Evolutionary conservation across 2,329 filamentous ascomycete genomes (phyloP).

Genomic region (Apiospora koreana): DNA sequence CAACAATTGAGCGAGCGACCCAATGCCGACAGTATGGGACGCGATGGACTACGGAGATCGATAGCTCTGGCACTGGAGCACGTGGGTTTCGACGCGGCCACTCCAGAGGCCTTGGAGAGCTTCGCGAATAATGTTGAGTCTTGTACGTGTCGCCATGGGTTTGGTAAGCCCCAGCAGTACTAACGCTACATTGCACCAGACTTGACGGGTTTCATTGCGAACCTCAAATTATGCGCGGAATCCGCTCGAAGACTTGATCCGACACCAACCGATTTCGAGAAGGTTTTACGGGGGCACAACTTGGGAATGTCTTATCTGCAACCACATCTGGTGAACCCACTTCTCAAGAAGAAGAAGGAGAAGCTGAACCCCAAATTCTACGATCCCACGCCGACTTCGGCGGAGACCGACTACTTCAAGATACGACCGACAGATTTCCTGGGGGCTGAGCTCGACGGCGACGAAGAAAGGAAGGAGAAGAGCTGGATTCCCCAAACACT

Average conservation of each 20-base stretch:
- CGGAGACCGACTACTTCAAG: constrained; percentile 40
- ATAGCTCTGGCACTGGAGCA: constrained; percentile 57
- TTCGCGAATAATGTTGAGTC: constrained; percentile 57
- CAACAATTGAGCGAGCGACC: constrained; percentile 23
- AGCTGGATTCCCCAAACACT: constrained; percentile 60
- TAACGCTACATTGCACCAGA: constrained; percentile 38
- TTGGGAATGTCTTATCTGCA: constrained; percentile 52
- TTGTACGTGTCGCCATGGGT: constrained; percentile 44
- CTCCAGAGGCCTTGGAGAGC: constrained; percentile 58
- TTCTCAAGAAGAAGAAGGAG: constrained; percentile 36
- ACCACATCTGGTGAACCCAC: constrained; percentile 57
- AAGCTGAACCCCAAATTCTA: constrained; percentile 40
- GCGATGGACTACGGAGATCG: constrained; percentile 51
- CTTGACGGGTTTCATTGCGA: constrained; percentile 47
- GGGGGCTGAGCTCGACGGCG: constrained; percentile 59
- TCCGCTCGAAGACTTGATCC: constrained; percentile 53
- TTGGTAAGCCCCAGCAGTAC: background rate
- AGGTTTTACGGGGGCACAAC: constrained; percentile 52
- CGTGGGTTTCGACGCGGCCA: constrained; percentile 59
- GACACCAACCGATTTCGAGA: constrained; percentile 59
- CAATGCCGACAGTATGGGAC: constrained; percentile 35
- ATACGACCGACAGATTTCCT: constrained; percentile 45
- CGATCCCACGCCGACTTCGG: constrained; percentile 37
- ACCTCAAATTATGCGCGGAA: constrained; percentile 48
- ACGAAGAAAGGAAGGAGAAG: constrained; percentile 55